A percentile compares a stretch with the other conserved stretches of the same genome.
These are phyloP conservation scores for Trebouxia sp. DNA, from an alignment of 139 green algal species.

Conservation along the genomic window DNA sequence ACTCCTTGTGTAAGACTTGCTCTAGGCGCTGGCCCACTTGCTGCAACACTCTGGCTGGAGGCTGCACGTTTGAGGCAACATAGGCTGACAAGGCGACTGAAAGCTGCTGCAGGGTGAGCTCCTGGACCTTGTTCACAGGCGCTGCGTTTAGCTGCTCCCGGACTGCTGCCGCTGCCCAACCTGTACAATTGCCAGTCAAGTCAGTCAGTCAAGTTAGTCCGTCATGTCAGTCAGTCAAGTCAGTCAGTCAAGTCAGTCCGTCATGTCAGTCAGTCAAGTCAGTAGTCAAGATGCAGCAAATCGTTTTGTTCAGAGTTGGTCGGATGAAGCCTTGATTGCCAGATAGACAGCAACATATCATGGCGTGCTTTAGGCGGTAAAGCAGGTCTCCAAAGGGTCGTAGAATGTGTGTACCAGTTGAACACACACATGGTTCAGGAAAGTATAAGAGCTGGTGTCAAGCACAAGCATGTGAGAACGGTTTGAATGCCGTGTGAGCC, in stretches of 20 bases:
- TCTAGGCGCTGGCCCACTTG: constrained; percentile 11
- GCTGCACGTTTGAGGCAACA: constrained; percentile 17
- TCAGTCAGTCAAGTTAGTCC: background rate
- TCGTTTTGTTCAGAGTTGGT: background rate
- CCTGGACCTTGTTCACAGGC: background rate
- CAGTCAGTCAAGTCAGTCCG: background rate
- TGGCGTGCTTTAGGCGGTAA: too few relatives aligned
- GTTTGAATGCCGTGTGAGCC: background rate
- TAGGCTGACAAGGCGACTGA: background rate
- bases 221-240: background rate
- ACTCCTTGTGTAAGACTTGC: constrained; percentile 13
- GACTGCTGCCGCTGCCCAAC: constrained; percentile 6
- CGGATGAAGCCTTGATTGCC: background rate
- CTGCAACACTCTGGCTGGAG: constrained; percentile 7
- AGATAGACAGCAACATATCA: background rate
- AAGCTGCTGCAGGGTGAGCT: constrained; percentile 21
- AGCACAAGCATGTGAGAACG: too few relatives aligned
- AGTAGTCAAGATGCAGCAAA: background rate
- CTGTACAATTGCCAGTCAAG: background rate
- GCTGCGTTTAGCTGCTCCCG: constrained; percentile 12
- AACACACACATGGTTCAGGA: background rate
- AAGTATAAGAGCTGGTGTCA: too few relatives aligned
- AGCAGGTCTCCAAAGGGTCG: background rate
- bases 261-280: background rate
- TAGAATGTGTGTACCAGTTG: background rate